Percentiles rank a stretch among this genome's conserved stretches.
phyloP scores from a whole-genome alignment of 176 grass and related monocot species.

The Avena eriantha region DNA sequence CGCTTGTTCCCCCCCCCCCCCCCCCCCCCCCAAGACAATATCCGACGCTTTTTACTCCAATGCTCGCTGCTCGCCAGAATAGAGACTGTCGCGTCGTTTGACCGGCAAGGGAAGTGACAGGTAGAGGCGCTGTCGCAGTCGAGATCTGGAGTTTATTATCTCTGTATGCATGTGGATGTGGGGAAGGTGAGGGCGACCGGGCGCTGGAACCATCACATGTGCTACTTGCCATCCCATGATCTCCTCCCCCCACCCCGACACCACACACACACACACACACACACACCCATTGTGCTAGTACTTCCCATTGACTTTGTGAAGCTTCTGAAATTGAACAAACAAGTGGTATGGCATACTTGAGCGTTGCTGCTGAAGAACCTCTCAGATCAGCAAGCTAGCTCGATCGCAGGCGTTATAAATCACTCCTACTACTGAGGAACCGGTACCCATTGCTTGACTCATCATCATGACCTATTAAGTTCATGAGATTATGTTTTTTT shows the following conservation, averaged over 20 bases:
- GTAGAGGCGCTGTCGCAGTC: not conserved
- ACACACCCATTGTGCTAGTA: not conserved
- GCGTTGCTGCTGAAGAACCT: not conserved
- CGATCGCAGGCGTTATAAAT: not conserved
- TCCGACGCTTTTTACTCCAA: too few relatives aligned
- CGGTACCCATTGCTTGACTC: not conserved
- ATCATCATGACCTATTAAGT: not conserved
- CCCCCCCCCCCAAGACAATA: too few relatives aligned
- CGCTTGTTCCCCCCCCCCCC: too few relatives aligned
- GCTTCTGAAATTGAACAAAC: not conserved
- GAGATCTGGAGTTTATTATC: too few relatives aligned
- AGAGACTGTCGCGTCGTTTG: too few relatives aligned
- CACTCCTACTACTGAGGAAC: not conserved
- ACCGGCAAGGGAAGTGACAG: too few relatives aligned
- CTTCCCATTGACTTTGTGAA: not conserved
- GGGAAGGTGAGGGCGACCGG: not conserved
- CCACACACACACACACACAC: too few relatives aligned
- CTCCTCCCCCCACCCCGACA: too few relatives aligned
- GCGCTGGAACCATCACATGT: not conserved
- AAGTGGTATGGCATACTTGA: not conserved
- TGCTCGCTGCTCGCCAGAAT: too few relatives aligned
- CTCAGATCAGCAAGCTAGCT: not conserved
- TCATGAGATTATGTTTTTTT: not conserved
- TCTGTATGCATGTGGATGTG: not conserved
- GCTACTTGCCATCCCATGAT: too few relatives aligned